Base-by-base conservation (phyloP, 2,329 filamentous ascomycete species). In the Colletotrichum endophyticum region DNA sequence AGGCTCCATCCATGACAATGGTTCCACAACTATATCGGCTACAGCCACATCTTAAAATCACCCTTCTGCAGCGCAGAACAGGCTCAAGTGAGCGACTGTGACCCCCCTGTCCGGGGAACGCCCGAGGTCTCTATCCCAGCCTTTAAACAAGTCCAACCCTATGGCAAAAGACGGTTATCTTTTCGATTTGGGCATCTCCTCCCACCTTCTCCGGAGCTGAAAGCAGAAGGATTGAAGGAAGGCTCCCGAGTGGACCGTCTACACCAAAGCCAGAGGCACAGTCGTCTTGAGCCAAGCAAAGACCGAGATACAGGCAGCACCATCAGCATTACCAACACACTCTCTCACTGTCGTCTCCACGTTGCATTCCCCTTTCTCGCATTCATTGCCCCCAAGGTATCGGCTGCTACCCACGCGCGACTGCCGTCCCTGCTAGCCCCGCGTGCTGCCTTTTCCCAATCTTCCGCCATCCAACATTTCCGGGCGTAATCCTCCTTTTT, bases 291-390 rank as follows among this genome's bases (percentile, higher is more conserved):
- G 39, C 34, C 30, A 28, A 19, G 56, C 49, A 16, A 63, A 34
- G 22, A 61, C 68, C 57, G 19, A 63, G 27, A 62, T 16, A 30
- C 44, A 68, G 66, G 36, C 15, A 67, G 36, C 11, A 53, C 34
- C 39, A 67, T 25, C 25, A 22, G 49, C 61, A 27, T 22, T 15
- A 15, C 36, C 36, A 39, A 19, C 8, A 32, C 28, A 16, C n/a
- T 68, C 32, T 22, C 22, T 36, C 28, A 30, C 39, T 36, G 36
- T 44, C 64, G 53, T 73, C 73, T 73, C 70, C 73, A 76, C 70
- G 74, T 76, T 61, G 59, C 70, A 74, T 74, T 74, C 71, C 66
- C 74, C 70, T 74, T 76, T 64, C 66, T 69, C 64, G 70, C 28
- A 57, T 59, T 64, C 73, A 69, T 73, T 73, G 64, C 73, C 39